A percentile compares a stretch with the other conserved stretches of the same genome.
Evolutionary conservation across 2,329 filamentous ascomycete genomes (phyloP).

Genomic region (Ceratocystis albifundus): DNA sequence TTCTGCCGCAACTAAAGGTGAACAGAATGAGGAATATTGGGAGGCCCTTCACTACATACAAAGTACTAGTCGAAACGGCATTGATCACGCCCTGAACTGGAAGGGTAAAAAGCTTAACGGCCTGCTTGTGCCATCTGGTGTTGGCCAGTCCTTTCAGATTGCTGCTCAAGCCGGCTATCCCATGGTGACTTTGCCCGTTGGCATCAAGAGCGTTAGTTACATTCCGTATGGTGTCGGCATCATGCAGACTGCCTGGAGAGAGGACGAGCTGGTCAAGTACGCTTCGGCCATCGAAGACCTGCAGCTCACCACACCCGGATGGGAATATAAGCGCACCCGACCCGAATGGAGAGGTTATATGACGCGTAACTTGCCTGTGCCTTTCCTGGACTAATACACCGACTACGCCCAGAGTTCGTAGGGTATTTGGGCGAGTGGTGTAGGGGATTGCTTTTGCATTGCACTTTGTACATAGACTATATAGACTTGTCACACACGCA

Average conservation of each 20-base stretch:
- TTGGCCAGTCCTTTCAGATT: constrained; percentile 56
- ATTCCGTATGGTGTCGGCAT: constrained; percentile 40
- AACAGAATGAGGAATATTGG: constrained; percentile 53
- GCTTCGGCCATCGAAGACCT: constrained; percentile 53
- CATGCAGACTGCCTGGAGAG: constrained; percentile 49
- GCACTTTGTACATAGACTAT: neutral
- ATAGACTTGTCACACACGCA: neutral
- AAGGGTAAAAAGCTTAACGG: constrained; percentile 39
- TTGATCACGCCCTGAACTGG: constrained; percentile 51
- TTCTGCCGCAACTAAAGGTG: constrained; percentile 48
- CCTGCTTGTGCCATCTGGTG: constrained; percentile 56
- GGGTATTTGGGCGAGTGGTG: constrained; percentile 8
- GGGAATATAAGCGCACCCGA: constrained; percentile 37
- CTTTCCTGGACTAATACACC: constrained; percentile 25
- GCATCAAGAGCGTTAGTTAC: constrained; percentile 36
- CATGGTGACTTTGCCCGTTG: constrained; percentile 56
- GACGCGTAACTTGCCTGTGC: constrained; percentile 35
- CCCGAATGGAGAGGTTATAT: constrained; percentile 45
- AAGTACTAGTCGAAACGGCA: constrained; percentile 51
- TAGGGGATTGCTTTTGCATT: constrained; percentile 14
- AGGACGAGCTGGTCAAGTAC: constrained; percentile 46
- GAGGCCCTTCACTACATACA: constrained; percentile 53
- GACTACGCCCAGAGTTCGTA: neutral
- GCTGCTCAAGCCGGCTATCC: constrained; percentile 68
- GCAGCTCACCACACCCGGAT: constrained; percentile 33